Base-by-base conservation (phyloP, 1,284 basidiomycete genomes). In the Mycena citricolor region DNA sequence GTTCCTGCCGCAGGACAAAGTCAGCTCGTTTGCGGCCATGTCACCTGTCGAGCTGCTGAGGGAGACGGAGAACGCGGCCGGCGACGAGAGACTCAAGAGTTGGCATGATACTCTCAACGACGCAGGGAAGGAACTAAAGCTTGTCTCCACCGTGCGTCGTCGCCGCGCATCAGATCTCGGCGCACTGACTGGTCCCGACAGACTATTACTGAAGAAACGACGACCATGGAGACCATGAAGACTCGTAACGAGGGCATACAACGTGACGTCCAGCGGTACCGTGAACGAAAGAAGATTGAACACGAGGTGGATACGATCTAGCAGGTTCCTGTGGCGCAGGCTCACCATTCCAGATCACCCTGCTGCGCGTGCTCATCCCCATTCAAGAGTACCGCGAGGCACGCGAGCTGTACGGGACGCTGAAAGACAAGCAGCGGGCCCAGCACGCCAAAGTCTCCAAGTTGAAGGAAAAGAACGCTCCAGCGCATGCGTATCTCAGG, bases 1-100 rank as follows among this genome's bases (percentile, higher is more conserved):
- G 1, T 99, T 99, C 73, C 74, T 99, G 34, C 95, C 97, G 5
- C 97, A 99, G 66, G 97, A 99, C 68, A 90, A 90, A 59, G 97
- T 99, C 3, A 85, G 91, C 7, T 87, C 92, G 58, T 99, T 99
- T 58, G 93, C 97, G 4, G 81, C 81, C 42, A 97, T 99, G 93
- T 76, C 74, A 4, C 86, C 93, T 1, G 79, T 86, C 44, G 78
- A 89, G 43, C 76, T 98, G 0, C 73, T 99, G 16, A 72, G 76
- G 32, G 93, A 97, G 64, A 99, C 97, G 0, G 88, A 99, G 68
- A 79, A 82, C 29, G 92, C 93, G 0, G 94, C 94, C 1, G 97
- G 95, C 1, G 85, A 97, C 58, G 71, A 74, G 17, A 71, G 81
- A 36, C 68, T 99, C 34, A 81, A 79, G 0, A 60, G 68, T 2